Evolutionary conservation across 1,284 basidiomycete species (phyloP), one percentile per base, ranked within the genome.

Genomic region (Papiliotrema fonsecae): DNA sequence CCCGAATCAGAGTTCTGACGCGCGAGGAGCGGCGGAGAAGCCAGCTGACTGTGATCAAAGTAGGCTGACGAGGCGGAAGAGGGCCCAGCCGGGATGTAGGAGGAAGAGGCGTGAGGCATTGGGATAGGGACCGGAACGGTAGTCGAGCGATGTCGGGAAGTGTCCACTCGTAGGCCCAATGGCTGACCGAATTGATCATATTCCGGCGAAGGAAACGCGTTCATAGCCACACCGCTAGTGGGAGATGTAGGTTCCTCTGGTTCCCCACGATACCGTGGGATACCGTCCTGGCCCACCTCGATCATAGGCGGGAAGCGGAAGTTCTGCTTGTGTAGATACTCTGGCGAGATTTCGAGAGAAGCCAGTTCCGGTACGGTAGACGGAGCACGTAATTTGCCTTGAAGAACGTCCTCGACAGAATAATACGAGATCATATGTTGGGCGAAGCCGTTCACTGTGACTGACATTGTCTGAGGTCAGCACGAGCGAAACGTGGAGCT

Each of bases 361-460:
- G 85, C 83, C 26, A 97, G 80, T 70, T 97, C 92, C 0, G 90
- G 88, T 0, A 94, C 78, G 2, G 87, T 87, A 0, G 90, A 93
- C 0, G 93, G 93, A 0, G 88, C 81, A 27, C 91, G 82, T 6
- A 97, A 80, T 27, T 89, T 84, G 19, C 89, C 90, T 49, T 84
- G 82, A 44, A 88, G 82, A 19, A 96, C 90, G 67, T 97, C 93
- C 58, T 90, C 86, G 50, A 94, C 81, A 57, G 85, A 86, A 79
- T 97, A 97, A 77, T 97, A 97, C 1, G 91, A 96, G 45, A 97
- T 89, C 53, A 97, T 81, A 69, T 97, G 93, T 67, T 97, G 92
- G 0, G 90, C 82, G 41, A 88, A 87, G 22, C 88, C 88, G 47
- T 76, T 73, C 51, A 94, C 88, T 30, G 85, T 87, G 45, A 94